A percentile compares a stretch with the other conserved stretches of the same genome.
Conservation (phyloP, 2,329 filamentous ascomycete species). For the Ceratocystis diversiconidia region DNA sequence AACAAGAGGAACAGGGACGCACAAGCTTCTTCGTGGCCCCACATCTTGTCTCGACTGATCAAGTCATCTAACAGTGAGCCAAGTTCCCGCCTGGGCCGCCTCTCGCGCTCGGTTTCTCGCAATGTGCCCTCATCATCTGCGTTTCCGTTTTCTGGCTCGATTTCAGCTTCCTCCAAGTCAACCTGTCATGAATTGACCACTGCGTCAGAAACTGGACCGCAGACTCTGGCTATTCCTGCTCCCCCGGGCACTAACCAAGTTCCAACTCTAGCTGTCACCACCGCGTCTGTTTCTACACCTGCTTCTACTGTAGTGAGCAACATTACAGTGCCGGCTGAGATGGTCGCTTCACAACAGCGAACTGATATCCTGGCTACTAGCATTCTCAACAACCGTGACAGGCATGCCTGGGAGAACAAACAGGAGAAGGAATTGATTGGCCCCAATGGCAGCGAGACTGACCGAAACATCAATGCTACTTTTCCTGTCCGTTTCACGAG, state of each 20-base stretch:
- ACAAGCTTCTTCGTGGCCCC: background rate
- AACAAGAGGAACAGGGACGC: background rate
- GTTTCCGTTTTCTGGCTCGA: background rate
- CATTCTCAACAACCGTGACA: background rate
- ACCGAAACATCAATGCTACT: background rate
- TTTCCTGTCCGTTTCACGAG: slow-evolving; percentile 13
- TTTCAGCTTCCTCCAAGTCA: background rate
- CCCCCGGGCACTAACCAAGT: background rate
- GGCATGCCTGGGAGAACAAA: slow-evolving; percentile 5
- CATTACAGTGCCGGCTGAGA: background rate
- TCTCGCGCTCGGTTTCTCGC: background rate
- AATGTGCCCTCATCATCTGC: background rate
- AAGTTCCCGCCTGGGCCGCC: background rate
- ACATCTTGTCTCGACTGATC: slow-evolving; percentile 12
- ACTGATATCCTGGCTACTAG: slow-evolving; percentile 5
- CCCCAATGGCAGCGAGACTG: background rate
- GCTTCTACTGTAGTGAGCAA: background rate
- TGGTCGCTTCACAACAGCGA: background rate
- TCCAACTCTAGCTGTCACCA: background rate
- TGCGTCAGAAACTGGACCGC: background rate
- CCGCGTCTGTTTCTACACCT: background rate
- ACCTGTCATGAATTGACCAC: background rate
- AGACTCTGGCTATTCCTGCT: background rate
- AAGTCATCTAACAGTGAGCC: background rate
- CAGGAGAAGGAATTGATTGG: slow-evolving; percentile 10